Evolutionary conservation across 2,329 filamentous ascomycete genomes (phyloP), one percentile per base, ranked within the genome.

Genomic region (Penicillium sp.): DNA sequence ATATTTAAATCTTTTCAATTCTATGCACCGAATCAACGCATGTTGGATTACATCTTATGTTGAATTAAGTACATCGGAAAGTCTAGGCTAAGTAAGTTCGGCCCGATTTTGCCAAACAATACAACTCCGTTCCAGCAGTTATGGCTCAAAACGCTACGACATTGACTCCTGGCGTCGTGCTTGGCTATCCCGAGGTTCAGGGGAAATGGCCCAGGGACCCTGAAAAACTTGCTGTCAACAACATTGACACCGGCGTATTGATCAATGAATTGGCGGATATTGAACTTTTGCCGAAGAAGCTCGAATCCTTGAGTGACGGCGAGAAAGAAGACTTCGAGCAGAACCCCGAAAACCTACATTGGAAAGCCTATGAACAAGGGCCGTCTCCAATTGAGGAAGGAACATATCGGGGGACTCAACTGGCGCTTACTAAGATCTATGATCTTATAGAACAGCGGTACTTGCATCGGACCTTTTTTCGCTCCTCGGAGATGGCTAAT

Each of bases 361-460:
- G 49, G 49, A 42, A 15, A 28, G 6, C 29, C 45, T 5, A 26
- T 41, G 34, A 26, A 21, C 13, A 41, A 13, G 33, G 16, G 33
- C 26, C 34, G 24, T 4, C 8, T 24, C 23, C 43, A 28, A 46
- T 41, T 12, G 24, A 10, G 28, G 36, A 46, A 42, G 49, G 49
- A 15, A 46, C 49, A 23, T 47, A 51, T 42, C 49, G 49, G 23
- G 49, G 49, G 13, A 51, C 42, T 34, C 43, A 47, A 15, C 34
- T 51, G 13, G 49, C 43, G 10, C 36, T 51, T 26, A 51, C 43
- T 6, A 46, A 51, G 43, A 26, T 42, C 29, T 51, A 51, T 16
- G 43, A 51, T 31, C 43, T 51, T 15, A 51, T 51, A 23, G 49
- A 51, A 36, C 49, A 51, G 21, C 42, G 49, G 49, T 51, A 46